Percentiles rank a stretch among this genome's conserved stretches.
phyloP scores from a whole-genome alignment of 2,329 filamentous ascomycete genomes.

The Calonectria multiphialidica region DNA sequence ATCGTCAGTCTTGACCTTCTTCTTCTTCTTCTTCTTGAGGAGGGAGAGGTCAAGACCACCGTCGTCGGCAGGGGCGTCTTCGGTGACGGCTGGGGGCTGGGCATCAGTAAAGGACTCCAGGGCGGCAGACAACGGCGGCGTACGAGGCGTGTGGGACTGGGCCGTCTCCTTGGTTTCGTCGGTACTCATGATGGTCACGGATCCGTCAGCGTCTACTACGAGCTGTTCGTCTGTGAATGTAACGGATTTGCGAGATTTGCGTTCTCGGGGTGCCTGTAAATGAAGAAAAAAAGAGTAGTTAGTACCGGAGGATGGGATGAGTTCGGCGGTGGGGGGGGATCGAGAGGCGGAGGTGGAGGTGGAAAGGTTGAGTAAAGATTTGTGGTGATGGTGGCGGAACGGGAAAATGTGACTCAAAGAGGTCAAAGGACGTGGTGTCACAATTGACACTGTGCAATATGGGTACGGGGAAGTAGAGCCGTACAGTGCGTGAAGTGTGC shows the following conservation, averaged over 20 bases:
- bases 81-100: conserved; percentile 55
- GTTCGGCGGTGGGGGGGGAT: conserved; percentile 14
- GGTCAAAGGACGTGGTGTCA: conserved; percentile 39
- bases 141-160: conserved; percentile 81
- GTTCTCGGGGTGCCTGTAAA: conserved; percentile 55
- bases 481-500: neutral
- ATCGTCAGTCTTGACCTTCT: conserved; percentile 55
- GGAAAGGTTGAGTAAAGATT: conserved; percentile 22
- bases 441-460: conserved; percentile 34
- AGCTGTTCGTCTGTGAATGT: conserved; percentile 90
- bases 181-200: conserved; percentile 80
- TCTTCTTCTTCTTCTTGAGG: conserved; percentile 86
- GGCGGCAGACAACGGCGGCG: conserved; percentile 68
- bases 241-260: conserved; percentile 91
- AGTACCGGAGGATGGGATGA: conserved; percentile 22
- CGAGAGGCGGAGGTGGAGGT: conserved; percentile 21
- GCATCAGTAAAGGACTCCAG: conserved; percentile 67
- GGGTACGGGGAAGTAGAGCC: neutral
- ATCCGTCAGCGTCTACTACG: conserved; percentile 90
- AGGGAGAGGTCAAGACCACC: conserved; percentile 70
- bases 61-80: conserved; percentile 64
- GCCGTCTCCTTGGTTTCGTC: conserved; percentile 85
- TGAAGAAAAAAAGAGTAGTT: conserved; percentile 31
- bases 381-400: conserved; percentile 37
- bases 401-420: conserved; percentile 46